Base-by-base conservation (phyloP, 2,329 filamentous ascomycete species). In the Alternaria dauci region DNA sequence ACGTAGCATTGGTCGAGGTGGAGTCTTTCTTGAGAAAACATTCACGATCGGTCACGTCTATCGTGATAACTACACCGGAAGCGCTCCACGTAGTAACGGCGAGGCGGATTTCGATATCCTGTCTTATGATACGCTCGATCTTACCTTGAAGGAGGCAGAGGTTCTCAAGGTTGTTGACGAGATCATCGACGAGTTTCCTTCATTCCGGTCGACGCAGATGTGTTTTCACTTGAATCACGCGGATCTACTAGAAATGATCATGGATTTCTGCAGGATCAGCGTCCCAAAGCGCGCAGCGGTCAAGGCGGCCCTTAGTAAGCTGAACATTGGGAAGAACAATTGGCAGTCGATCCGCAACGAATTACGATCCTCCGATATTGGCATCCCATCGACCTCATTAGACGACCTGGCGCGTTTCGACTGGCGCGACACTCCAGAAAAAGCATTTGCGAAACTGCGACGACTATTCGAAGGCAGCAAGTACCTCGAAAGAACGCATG, bases 101-200 rank as follows among this genome's bases (percentile, higher is more conserved):
- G 95, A 98, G 75, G 94, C 96, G 2, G 94, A 98, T 76, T 99
- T 98, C 76, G 95, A 99, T 78, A 93, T 99, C 61, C 86, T 97
- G n/a, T 94, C 93, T 0, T 86, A 88, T 44, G 89, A 94, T 68
- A 90, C 90, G 1, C 80, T 93, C 5, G 93, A 98, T 71, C 82
- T 96, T 46, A 90, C 93, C 1, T 79, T 97, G 57, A 96, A 96
- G 72, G 95, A 99, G 78, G 94, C 94, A 0, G 94, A 98, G 78
- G 90, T 93, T 0, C 87, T 99, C 68, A 98, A 97, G 71, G 94
- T 98, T 2, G 82, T 98, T 23, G 95, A 99, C 74, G 95, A 99
- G 75, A 91, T 97, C 41, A 86, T 96, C 16, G 85, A 89, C 50
- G 86, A 90, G 5, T 94, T 98, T 65, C 94, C 94, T 0, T 88